Evolutionary conservation across 1,284 basidiomycete species (phyloP).

Genomic region (Bondarzewia mesenterica): DNA sequence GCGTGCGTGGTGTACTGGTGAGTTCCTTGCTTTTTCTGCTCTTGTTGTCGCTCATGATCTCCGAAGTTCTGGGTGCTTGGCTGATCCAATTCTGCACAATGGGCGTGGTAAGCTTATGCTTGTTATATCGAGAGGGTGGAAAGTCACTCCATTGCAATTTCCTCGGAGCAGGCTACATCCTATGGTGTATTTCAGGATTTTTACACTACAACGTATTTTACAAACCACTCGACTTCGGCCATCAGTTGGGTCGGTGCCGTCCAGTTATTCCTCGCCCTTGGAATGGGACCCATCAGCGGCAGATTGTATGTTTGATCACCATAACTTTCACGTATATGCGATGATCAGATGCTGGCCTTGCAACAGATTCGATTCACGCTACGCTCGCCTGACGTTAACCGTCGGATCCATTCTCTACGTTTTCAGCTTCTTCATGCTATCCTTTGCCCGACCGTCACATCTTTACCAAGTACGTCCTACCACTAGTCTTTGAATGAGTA

Average conservation of each 20-base stretch:
- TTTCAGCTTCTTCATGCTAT: not conserved
- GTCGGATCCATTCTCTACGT: not conserved
- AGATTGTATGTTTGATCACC: not conserved
- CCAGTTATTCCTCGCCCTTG: not conserved
- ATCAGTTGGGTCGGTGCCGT: not conserved
- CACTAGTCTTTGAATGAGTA: not conserved
- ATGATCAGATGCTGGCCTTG: not conserved
- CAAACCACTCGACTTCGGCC: not conserved
- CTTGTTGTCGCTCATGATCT: not conserved
- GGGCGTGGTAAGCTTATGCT: not conserved
- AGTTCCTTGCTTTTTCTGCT: not conserved
- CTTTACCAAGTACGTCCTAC: not conserved
- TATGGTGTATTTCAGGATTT: not conserved
- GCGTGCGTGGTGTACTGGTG: not conserved
- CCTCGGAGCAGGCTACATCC: not conserved
- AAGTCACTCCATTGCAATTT: not conserved
- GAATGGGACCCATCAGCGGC: not conserved
- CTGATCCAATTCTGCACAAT: not conserved
- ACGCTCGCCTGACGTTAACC: not conserved
- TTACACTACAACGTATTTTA: not conserved
- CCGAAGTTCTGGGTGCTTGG: not conserved
- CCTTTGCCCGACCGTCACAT: not conserved
- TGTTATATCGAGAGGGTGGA: not conserved
- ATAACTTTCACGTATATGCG: too few species aligned
- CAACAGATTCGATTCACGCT: not conserved